Percentiles rank a stretch among this genome's conserved stretches.
These are phyloP conservation scores for Mikania micrantha DNA, from an alignment of 129 eudicot species.

Conservation along the genomic window DNA sequence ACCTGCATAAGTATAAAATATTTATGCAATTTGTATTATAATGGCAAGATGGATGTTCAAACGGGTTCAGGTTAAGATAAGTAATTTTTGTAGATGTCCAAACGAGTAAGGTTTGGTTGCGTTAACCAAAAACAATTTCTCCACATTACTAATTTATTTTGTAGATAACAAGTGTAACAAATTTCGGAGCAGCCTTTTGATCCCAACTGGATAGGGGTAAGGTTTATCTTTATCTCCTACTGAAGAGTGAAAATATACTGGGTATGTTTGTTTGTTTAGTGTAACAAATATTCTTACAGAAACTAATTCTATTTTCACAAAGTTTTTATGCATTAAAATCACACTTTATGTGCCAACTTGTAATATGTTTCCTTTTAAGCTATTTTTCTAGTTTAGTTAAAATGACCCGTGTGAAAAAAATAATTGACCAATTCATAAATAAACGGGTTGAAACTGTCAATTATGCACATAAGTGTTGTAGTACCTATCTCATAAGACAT, in stretches of 20 bases:
- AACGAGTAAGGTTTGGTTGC: not conserved
- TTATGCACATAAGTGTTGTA: not conserved
- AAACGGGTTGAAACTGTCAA: not conserved
- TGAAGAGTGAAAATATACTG: no score
- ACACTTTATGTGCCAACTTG: not conserved
- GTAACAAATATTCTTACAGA: not conserved
- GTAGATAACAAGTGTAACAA: not conserved
- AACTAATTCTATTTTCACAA: not conserved
- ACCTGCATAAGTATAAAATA: constrained; percentile 49
- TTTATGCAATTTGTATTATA: no score
- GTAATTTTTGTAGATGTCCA: not conserved
- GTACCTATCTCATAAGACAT: constrained; percentile 76
- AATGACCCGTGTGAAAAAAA: not conserved
- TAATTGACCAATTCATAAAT: not conserved
- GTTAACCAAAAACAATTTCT: not conserved
- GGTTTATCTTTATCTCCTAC: no score
- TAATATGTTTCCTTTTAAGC: not conserved
- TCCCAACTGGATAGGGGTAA: no score
- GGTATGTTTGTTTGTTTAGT: no score
- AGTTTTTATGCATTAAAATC: not conserved
- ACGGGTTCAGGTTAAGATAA: not conserved
- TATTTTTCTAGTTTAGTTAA: not conserved
- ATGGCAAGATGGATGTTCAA: no score
- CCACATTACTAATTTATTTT: not conserved
- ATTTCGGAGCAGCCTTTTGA: no score